phyloP scores from a whole-genome alignment of 1,284 basidiomycete species.

The Ustilago tritici region DNA sequence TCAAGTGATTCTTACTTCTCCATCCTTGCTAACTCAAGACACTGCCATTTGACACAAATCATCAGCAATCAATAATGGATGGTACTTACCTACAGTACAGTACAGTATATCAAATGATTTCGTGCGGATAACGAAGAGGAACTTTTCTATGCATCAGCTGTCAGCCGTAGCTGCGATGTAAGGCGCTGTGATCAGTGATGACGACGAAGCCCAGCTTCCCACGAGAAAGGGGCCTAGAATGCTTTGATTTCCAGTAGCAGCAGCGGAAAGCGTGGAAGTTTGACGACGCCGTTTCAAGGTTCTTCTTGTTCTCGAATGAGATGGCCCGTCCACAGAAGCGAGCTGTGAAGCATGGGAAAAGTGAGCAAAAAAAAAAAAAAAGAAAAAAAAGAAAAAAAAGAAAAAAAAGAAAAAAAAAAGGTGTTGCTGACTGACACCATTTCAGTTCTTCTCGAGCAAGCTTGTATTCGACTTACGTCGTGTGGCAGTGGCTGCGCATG shows the following conservation, averaged over 20 bases:
- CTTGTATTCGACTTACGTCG: constrained; percentile 8
- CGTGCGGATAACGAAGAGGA: too few relatives aligned
- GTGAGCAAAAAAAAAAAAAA: neutral
- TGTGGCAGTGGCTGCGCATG: constrained; percentile 26
- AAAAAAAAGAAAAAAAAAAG: neutral
- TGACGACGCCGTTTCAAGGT: neutral
- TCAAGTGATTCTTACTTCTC: constrained; percentile 25
- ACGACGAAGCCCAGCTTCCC: neutral
- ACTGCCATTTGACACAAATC: neutral
- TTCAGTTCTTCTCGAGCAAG: neutral
- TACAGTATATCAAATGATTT: too few relatives aligned
- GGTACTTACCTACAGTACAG: too few relatives aligned
- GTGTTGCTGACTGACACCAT: neutral
- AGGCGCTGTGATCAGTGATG: neutral
- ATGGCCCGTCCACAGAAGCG: constrained; percentile 19
- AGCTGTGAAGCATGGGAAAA: constrained; percentile 2
- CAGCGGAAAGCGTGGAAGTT: constrained; percentile 7
- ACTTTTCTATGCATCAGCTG: neutral
- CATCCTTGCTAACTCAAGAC: neutral
- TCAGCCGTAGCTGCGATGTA: neutral
- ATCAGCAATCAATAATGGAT: neutral
- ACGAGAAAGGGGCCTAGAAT: neutral
- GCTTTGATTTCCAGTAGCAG: neutral
- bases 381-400: neutral
- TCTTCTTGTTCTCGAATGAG: too few relatives aligned